Conservation (phyloP, 2,329 filamentous ascomycete genomes). For the Aspergillus costaricaensis region DNA sequence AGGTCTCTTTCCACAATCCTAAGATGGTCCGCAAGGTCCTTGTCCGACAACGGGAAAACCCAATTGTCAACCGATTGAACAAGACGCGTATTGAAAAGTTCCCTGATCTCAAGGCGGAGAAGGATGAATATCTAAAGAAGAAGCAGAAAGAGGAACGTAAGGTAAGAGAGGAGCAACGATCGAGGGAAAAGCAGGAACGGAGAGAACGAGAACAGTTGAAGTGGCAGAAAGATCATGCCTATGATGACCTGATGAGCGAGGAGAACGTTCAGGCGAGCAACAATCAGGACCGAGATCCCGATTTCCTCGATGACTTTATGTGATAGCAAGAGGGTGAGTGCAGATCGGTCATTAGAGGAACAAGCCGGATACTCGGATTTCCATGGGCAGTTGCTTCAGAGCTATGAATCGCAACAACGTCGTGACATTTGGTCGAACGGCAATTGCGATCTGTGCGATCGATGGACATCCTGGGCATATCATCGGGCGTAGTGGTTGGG, state of each 20-base stretch:
- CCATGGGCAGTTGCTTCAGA: neutral
- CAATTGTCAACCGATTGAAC: conserved; percentile 94
- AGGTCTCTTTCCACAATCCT: conserved; percentile 90
- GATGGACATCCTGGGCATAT: neutral
- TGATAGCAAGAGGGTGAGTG: conserved; percentile 43
- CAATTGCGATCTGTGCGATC: neutral
- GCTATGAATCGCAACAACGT: neutral
- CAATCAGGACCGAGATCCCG: conserved; percentile 78
- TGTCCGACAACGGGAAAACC: conserved; percentile 78
- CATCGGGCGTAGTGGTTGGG: neutral
- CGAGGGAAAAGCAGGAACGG: conserved; percentile 45
- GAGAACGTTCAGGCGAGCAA: conserved; percentile 75
- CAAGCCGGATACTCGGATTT: neutral
- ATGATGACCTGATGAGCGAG: conserved; percentile 86
- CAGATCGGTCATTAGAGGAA: neutral
- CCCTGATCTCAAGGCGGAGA: conserved; percentile 80
- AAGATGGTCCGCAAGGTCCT: conserved; percentile 81
- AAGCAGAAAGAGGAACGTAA: conserved; percentile 67
- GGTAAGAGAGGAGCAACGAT: conserved; percentile 41
- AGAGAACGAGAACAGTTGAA: conserved; percentile 87
- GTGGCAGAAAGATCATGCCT: conserved; percentile 96
- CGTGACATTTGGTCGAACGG: neutral
- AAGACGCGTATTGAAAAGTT: conserved; percentile 91
- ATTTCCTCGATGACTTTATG: conserved; percentile 91
- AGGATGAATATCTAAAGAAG: conserved; percentile 72